Conservation (phyloP, 768 basidiomycete genomes). For the Xerocomellus amylosporus region DNA sequence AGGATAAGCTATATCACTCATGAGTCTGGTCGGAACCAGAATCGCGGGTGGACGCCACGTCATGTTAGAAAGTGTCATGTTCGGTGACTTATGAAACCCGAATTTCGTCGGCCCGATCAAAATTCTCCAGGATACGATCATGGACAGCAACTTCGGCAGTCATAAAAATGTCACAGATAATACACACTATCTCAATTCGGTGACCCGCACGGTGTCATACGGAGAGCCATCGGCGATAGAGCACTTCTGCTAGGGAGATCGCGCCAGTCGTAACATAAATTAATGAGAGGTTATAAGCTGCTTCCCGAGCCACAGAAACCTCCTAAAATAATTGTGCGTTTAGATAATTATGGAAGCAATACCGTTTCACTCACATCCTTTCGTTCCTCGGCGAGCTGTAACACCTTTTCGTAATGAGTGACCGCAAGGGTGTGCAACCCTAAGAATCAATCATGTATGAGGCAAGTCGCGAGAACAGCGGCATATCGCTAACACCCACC, state of each 20-base stretch:
- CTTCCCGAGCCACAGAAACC: conserved; percentile 10
- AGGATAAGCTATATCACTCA: not conserved
- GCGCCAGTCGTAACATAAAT: conserved; percentile 82
- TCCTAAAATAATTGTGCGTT: not conserved
- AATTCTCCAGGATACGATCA: not conserved
- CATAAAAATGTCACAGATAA: not conserved
- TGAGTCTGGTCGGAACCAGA: conserved; percentile 1
- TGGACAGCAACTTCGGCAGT: too few species aligned
- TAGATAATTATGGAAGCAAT: not conserved
- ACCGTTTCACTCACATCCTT: not conserved
- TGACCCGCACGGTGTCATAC: conserved; percentile 40
- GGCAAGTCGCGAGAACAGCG: not conserved
- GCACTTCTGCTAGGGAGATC: conserved; percentile 59
- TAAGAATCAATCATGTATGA: conserved; percentile 26
- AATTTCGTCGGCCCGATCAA: not conserved
- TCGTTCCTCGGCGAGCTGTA: conserved; percentile 54
- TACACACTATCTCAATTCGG: not conserved
- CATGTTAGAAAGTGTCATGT: not conserved
- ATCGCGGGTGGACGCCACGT: conserved; percentile 3
- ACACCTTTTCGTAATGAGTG: conserved; percentile 77
- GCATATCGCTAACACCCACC: not conserved
- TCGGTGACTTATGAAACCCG: not conserved
- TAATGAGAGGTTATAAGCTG: conserved; percentile 61
- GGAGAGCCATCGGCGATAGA: conserved; percentile 83
- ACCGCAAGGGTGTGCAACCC: conserved; percentile 81